A percentile compares a stretch with the other conserved stretches of the same genome.
These are phyloP conservation scores for Fimicolochytrium jonesii DNA, from an alignment of 192 early-diverging fungal genomes.

Conservation along the genomic window DNA sequence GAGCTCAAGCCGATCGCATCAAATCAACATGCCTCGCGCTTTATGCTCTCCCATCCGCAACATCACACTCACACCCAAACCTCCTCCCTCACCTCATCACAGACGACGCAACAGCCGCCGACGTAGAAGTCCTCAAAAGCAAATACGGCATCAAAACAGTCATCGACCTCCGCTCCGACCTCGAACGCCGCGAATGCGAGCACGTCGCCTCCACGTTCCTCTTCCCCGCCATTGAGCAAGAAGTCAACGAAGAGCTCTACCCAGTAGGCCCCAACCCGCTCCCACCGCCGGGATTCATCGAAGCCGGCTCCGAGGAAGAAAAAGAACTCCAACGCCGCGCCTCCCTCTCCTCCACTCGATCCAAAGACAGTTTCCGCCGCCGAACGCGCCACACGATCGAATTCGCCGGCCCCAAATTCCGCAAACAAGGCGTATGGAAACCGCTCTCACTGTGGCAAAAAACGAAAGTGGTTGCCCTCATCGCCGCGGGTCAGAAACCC, in stretches of 20 bases:
- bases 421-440: constrained; percentile 26
- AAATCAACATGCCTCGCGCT: not conserved
- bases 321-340: not conserved
- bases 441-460: constrained; percentile 10
- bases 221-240: constrained; percentile 29
- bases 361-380: not conserved
- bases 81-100: not conserved
- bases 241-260: not conserved
- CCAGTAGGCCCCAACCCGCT: not conserved
- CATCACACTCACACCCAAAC: not conserved
- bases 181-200: constrained; percentile 21
- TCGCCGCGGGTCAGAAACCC: constrained; percentile 19
- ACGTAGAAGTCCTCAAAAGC: constrained; percentile 27
- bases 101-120: constrained; percentile 30
- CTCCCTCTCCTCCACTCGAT: not conserved
- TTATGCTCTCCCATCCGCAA: not conserved
- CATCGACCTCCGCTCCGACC: constrained; percentile 38
- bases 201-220: constrained; percentile 31
- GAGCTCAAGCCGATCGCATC: too few species aligned
- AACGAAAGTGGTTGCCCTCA: constrained; percentile 30
- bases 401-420: constrained; percentile 32
- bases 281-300: too few species aligned
- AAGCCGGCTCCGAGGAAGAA: not conserved
- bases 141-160: constrained; percentile 35
- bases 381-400: constrained; percentile 32